phyloP scores from a whole-genome alignment of 1,284 basidiomycete genomes.

The Sporisorium sorghi region DNA sequence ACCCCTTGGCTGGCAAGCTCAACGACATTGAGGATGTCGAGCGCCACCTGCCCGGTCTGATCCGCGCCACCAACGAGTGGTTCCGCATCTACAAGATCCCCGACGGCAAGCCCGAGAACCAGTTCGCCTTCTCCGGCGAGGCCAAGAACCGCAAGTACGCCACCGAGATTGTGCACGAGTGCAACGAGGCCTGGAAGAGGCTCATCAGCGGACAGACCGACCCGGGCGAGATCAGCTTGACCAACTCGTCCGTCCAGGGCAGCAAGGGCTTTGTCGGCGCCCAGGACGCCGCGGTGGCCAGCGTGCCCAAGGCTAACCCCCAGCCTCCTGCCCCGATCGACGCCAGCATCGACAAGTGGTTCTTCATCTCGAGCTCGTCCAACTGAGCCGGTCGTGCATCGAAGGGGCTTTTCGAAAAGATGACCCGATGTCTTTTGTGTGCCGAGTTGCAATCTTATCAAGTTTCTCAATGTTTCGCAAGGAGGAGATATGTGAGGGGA shows the following conservation, averaged over 20 bases:
- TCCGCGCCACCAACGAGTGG: conserved; percentile 83
- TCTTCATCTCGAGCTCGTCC: conserved; percentile 63
- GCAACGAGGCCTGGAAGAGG: conserved; percentile 98
- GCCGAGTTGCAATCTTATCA: conserved; percentile 4
- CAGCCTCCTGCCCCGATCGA: conserved; percentile 68
- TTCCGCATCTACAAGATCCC: conserved; percentile 92
- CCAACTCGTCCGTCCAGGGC: conserved; percentile 77
- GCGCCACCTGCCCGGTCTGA: conserved; percentile 92
- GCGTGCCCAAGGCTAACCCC: conserved; percentile 80
- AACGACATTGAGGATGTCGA: conserved; percentile 99
- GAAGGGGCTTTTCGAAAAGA: background rate
- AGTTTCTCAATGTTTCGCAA: background rate
- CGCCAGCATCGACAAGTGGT: conserved; percentile 69
- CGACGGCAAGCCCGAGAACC: conserved; percentile 98
- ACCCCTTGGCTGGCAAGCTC: conserved; percentile 93
- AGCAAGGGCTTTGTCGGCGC: conserved; percentile 77
- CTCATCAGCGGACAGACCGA: conserved; percentile 81
- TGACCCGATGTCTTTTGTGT: background rate
- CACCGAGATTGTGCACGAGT: conserved; percentile 97
- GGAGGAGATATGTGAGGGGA: background rate
- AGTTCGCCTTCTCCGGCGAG: conserved; percentile 99
- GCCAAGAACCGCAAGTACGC: conserved; percentile 98
- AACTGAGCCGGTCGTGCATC: conserved; percentile 29
- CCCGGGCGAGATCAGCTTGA: conserved; percentile 68
- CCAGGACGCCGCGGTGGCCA: conserved; percentile 77